A percentile compares a stretch with the other conserved stretches of the same genome.
Conservation (phyloP, 1,284 basidiomycete species). For the Malassezia furfur region DNA sequence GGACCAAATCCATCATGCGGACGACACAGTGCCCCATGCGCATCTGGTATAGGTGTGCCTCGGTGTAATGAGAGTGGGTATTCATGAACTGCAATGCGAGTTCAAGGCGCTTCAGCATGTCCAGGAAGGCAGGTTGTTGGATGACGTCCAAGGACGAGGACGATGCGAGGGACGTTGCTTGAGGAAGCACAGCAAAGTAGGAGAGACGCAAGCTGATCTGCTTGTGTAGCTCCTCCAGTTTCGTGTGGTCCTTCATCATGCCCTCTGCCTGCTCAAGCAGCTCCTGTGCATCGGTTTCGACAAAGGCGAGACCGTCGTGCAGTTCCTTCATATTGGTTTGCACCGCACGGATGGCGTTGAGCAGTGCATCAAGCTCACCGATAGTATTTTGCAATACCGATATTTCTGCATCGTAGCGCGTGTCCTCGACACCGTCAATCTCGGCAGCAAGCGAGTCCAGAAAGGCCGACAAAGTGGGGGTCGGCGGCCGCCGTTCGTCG, state of each 20-base stretch:
- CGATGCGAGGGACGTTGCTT: constrained; percentile 33
- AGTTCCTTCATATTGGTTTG: constrained; percentile 34
- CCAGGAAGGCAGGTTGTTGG: constrained; percentile 27
- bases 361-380: background rate
- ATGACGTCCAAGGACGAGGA: constrained; percentile 27
- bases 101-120: constrained; percentile 36
- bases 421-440: background rate
- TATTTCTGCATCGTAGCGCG: background rate
- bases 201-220: constrained; percentile 29
- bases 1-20: constrained; percentile 5
- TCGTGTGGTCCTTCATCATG: constrained; percentile 24
- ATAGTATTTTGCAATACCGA: background rate
- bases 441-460: background rate
- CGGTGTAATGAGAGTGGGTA: constrained; percentile 25
- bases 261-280: constrained; percentile 34
- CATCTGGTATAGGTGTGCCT: constrained; percentile 38
- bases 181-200: constrained; percentile 39
- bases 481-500: background rate
- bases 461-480: background rate
- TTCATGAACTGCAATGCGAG: constrained; percentile 32
- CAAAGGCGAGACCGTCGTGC: constrained; percentile 30
- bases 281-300: constrained; percentile 34
- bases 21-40: constrained; percentile 12
- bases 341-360: constrained; percentile 3
- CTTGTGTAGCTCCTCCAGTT: constrained; percentile 27